phyloP scores from a whole-genome alignment of 1,139 yeast genomes.

The Spencermartinsiella ligniputridi region DNA sequence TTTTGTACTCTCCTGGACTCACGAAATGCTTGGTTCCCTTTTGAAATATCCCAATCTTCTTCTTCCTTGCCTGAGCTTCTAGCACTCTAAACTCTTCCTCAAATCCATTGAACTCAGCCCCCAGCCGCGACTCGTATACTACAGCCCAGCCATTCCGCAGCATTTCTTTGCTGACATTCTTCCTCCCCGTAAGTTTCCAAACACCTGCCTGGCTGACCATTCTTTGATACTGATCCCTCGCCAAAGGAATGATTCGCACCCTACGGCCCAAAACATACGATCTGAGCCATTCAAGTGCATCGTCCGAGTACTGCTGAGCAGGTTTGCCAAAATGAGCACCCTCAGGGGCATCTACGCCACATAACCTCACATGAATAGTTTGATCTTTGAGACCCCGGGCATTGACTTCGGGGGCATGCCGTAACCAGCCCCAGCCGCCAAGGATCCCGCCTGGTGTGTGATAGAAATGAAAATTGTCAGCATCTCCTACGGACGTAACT shows the following conservation, averaged over 20 bases:
- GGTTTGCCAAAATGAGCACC: slow-evolving; percentile 92
- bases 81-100: slow-evolving; percentile 54
- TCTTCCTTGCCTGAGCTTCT: slow-evolving; percentile 56
- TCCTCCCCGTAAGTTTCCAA: slow-evolving; percentile 68
- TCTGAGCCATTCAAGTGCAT: slow-evolving; percentile 75
- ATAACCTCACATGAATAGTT: slow-evolving; percentile 59
- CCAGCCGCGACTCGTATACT: slow-evolving; percentile 75
- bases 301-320: slow-evolving; percentile 83
- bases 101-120: slow-evolving; percentile 82
- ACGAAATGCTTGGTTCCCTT: slow-evolving; percentile 45
- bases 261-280: slow-evolving; percentile 57
- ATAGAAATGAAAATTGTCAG: slow-evolving; percentile 86
- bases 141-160: slow-evolving; percentile 75
- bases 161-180: slow-evolving; percentile 87
- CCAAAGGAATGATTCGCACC: slow-evolving; percentile 71
- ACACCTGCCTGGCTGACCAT: slow-evolving; percentile 79
- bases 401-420: slow-evolving; percentile 47
- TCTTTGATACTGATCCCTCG: slow-evolving; percentile 84
- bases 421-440: slow-evolving; percentile 93
- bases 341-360: slow-evolving; percentile 99
- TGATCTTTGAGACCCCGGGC: slow-evolving; percentile 33
- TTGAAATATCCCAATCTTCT: slow-evolving; percentile 66
- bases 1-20: slow-evolving; percentile 82
- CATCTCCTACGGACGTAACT: slow-evolving; percentile 94
- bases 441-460: slow-evolving; percentile 90